Conservation (phyloP, 1,284 basidiomycete genomes). For the Irpex sp. region DNA sequence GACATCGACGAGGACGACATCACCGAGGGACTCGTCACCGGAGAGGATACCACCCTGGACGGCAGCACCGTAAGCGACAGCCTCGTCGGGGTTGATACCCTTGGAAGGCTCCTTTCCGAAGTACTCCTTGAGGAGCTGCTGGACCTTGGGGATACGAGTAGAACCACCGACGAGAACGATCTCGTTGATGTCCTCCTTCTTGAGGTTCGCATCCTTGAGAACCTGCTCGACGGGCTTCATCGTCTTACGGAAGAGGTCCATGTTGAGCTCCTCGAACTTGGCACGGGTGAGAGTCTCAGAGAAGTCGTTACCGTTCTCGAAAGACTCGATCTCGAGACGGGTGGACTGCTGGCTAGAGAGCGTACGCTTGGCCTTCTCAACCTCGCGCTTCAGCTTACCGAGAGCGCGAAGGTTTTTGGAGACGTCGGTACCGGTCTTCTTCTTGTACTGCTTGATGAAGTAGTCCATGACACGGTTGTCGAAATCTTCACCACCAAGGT, state of each 20-base stretch:
- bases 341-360: slow-evolving; percentile 77
- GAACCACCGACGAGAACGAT: slow-evolving; percentile 94
- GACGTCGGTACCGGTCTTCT: slow-evolving; percentile 91
- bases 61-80: slow-evolving; percentile 75
- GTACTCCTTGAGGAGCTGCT: slow-evolving; percentile 93
- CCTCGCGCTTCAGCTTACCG: slow-evolving; percentile 97
- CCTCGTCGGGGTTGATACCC: slow-evolving; percentile 85
- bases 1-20: slow-evolving; percentile 94
- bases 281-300: slow-evolving; percentile 95
- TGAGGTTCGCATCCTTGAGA: slow-evolving; percentile 94
- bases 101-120: slow-evolving; percentile 92
- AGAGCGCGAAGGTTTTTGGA: slow-evolving; percentile 85
- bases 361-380: slow-evolving; percentile 99
- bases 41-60: slow-evolving; percentile 87
- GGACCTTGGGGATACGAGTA: slow-evolving; percentile 98
- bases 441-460: slow-evolving; percentile 92
- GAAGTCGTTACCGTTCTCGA: slow-evolving; percentile 96
- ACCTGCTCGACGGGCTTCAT: slow-evolving; percentile 99
- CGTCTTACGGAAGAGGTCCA: slow-evolving; percentile 98
- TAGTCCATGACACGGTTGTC: slow-evolving; percentile 95
- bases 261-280: slow-evolving; percentile 99
- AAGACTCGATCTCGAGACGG: slow-evolving; percentile 76
- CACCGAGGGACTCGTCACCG: slow-evolving; percentile 79
- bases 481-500: slow-evolving; percentile 99
- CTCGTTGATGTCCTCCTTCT: slow-evolving; percentile 97